Evolutionary conservation across 2,329 filamentous ascomycete species (phyloP).

Genomic region (Pseudonectria buxi): DNA sequence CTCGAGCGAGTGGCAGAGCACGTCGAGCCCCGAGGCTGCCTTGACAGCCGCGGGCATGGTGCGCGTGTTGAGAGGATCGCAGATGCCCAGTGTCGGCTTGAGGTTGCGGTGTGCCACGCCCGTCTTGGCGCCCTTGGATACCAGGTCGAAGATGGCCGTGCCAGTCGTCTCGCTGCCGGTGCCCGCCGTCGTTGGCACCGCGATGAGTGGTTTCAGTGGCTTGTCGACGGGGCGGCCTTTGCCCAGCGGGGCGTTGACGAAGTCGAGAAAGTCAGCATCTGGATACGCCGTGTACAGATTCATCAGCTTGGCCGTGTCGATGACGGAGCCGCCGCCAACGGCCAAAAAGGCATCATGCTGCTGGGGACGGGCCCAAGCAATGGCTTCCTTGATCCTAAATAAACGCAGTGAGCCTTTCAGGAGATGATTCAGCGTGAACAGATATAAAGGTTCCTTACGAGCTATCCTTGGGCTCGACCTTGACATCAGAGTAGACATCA

Average conservation of each 20-base stretch:
- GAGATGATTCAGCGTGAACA: slow-evolving; percentile 2
- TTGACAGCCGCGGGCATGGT: slow-evolving; percentile 96
- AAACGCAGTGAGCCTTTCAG: neutral
- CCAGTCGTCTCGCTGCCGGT: slow-evolving; percentile 93
- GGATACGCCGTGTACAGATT: slow-evolving; percentile 90
- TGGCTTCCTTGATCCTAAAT: slow-evolving; percentile 74
- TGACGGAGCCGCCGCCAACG: slow-evolving; percentile 84
- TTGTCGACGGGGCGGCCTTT: slow-evolving; percentile 72
- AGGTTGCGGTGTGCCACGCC: slow-evolving; percentile 92
- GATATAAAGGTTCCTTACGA: slow-evolving; percentile 49
- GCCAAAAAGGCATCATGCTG: slow-evolving; percentile 84
- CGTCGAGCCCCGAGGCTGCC: slow-evolving; percentile 85
- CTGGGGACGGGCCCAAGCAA: slow-evolving; percentile 76
- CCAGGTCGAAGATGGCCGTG: slow-evolving; percentile 95
- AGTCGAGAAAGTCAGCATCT: slow-evolving; percentile 91
- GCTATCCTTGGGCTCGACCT: slow-evolving; percentile 90
- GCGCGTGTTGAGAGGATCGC: slow-evolving; percentile 77
- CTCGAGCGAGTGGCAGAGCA: slow-evolving; percentile 90
- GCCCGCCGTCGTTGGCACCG: slow-evolving; percentile 76
- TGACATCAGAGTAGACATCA: slow-evolving; percentile 71
- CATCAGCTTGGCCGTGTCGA: slow-evolving; percentile 98
- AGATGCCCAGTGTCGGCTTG: slow-evolving; percentile 90
- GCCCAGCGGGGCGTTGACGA: slow-evolving; percentile 91
- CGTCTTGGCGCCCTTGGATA: slow-evolving; percentile 84
- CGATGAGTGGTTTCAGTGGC: slow-evolving; percentile 68